A percentile compares a stretch with the other conserved stretches of the same genome.
Evolutionary conservation across 1,284 basidiomycete species (phyloP).

Genomic region (Peniophora sp.): DNA sequence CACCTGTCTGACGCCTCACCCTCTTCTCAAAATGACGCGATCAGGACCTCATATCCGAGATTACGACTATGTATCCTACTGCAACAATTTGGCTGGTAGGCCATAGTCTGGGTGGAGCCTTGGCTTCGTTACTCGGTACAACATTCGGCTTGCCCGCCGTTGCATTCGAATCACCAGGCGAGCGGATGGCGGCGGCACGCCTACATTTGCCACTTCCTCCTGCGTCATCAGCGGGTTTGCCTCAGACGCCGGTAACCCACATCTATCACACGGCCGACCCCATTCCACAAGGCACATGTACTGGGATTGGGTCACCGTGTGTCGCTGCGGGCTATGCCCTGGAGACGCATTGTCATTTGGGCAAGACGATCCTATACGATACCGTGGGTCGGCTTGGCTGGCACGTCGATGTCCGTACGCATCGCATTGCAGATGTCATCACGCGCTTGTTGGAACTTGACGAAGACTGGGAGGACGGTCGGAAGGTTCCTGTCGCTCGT

Average conservation of each 20-base stretch:
- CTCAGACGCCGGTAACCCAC: constrained; percentile 48
- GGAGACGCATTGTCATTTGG: constrained; percentile 54
- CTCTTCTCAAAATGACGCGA: neutral
- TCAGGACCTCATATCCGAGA: constrained; percentile 72
- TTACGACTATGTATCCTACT: constrained; percentile 75
- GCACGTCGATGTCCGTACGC: constrained; percentile 72
- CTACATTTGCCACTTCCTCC: constrained; percentile 77
- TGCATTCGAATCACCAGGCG: constrained; percentile 90
- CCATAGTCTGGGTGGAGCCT: constrained; percentile 81
- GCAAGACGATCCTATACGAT: constrained; percentile 82
- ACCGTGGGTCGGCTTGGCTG: constrained; percentile 80
- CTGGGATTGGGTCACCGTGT: constrained; percentile 57
- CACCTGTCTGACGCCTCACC: neutral
- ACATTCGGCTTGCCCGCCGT: constrained; percentile 94
- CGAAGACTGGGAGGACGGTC: constrained; percentile 31
- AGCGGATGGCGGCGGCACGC: constrained; percentile 78
- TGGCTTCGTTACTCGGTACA: constrained; percentile 82
- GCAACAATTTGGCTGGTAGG: constrained; percentile 92
- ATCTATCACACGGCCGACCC: constrained; percentile 80
- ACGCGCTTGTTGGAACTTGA: constrained; percentile 66
- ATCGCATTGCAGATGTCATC: constrained; percentile 72
- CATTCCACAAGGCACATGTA: constrained; percentile 72
- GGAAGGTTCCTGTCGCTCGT: constrained; percentile 24
- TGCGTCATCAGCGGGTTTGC: constrained; percentile 28
- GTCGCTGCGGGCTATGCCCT: constrained; percentile 64